phyloP scores from a whole-genome alignment of 768 basidiomycete species.

The Punctularia strigosozonata region DNA sequence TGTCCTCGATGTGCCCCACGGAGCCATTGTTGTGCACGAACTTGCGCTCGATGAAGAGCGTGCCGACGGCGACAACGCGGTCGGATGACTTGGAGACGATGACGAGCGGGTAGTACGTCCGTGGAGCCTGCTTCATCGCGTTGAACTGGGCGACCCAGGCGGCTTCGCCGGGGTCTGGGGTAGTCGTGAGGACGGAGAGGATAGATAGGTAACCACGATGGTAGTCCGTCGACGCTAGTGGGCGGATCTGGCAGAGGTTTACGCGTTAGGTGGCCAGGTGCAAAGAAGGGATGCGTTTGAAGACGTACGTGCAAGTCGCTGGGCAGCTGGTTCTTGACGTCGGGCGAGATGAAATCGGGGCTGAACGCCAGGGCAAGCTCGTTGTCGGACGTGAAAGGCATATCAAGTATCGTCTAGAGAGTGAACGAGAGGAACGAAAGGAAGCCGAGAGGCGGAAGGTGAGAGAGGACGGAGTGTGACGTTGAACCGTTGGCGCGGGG shows the following conservation, averaged over 20 bases:
- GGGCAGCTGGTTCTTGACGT: conserved; percentile 49
- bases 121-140: conserved; percentile 35
- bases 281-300: neutral
- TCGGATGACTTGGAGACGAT: conserved; percentile 68
- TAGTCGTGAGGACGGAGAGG: conserved; percentile 61
- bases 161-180: conserved; percentile 50
- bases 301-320: conserved; percentile 52
- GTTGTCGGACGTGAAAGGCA: conserved; percentile 48
- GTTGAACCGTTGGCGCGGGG: too few species aligned
- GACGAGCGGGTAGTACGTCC: conserved; percentile 79
- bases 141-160: conserved; percentile 67
- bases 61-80: conserved; percentile 73
- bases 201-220: conserved; percentile 73
- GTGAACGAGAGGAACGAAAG: too few species aligned
- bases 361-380: conserved; percentile 72
- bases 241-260: conserved; percentile 55
- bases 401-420: too few species aligned
- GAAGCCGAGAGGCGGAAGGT: too few species aligned
- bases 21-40: conserved; percentile 78
- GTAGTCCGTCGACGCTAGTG: conserved; percentile 79
- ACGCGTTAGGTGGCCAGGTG: neutral
- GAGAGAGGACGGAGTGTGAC: too few species aligned
- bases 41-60: conserved; percentile 87
- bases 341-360: conserved; percentile 52
- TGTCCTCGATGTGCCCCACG: conserved; percentile 97